Conservation (phyloP, 257 asterid species). For the Capsicum chinense region DNA sequence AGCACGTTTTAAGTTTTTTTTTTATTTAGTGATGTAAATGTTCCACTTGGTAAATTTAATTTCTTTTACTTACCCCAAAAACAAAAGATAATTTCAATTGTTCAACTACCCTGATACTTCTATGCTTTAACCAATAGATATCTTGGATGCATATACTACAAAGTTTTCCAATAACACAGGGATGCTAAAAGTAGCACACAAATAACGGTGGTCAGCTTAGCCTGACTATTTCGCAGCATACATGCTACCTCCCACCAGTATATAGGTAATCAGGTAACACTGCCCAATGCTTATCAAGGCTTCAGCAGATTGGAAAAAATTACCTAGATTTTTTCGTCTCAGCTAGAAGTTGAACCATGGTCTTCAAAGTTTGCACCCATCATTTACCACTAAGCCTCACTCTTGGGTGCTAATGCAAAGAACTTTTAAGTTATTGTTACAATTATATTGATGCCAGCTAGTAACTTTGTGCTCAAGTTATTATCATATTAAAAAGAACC, state of each 20-base stretch:
- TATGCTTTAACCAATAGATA: not conserved
- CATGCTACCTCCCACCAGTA: not conserved
- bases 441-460: not conserved
- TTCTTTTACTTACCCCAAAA: not conserved
- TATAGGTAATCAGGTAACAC: not conserved
- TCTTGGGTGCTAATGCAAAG: not conserved
- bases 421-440: not conserved
- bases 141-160: not conserved
- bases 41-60: conserved; percentile 1
- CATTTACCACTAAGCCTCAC: not conserved
- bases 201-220: not conserved
- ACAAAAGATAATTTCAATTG: not conserved
- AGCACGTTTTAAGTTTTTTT: not conserved
- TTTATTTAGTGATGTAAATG: not conserved
- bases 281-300: not conserved
- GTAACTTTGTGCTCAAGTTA: not conserved
- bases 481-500: not conserved
- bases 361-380: not conserved
- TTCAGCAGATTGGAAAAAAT: not conserved
- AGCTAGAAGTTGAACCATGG: not conserved
- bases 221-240: not conserved
- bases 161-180: not conserved
- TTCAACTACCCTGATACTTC: not conserved
- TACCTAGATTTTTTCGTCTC: not conserved
- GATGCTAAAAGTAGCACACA: conserved; percentile 21